Evolutionary conservation across 2,329 filamentous ascomycete genomes (phyloP).

Genomic region (Phialophora expanda): DNA sequence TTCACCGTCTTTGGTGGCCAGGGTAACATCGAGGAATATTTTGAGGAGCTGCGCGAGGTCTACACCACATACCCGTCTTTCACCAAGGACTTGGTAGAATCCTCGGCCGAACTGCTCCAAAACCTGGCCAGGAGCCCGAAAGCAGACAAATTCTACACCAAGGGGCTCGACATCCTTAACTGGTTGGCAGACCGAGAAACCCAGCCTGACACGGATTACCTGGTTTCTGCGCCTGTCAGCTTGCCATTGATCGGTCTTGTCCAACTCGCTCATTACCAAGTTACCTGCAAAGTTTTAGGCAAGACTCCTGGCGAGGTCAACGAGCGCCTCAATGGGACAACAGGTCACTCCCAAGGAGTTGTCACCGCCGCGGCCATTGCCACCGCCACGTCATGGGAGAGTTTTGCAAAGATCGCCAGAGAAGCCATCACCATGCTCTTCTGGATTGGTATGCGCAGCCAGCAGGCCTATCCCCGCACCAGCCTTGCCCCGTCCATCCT

Average conservation of each 20-base stretch:
- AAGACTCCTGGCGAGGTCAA: slow-evolving; percentile 87
- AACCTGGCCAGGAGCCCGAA: slow-evolving; percentile 79
- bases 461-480: slow-evolving; percentile 94
- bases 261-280: slow-evolving; percentile 92
- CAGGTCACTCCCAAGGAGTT: slow-evolving; percentile 95
- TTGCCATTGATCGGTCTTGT: slow-evolving; percentile 95
- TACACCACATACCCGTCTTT: slow-evolving; percentile 91
- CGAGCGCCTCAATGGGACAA: slow-evolving; percentile 82
- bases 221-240: slow-evolving; percentile 93
- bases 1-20: slow-evolving; percentile 97
- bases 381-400: slow-evolving; percentile 90
- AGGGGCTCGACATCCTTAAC: slow-evolving; percentile 91
- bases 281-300: slow-evolving; percentile 89
- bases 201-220: slow-evolving; percentile 91
- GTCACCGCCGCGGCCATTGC: slow-evolving; percentile 92
- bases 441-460: slow-evolving; percentile 96
- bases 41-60: slow-evolving; percentile 91
- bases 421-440: slow-evolving; percentile 91
- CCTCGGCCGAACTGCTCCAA: slow-evolving; percentile 85
- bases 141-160: slow-evolving; percentile 93
- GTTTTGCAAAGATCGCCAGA: slow-evolving; percentile 78
- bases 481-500: slow-evolving; percentile 89
- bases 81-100: slow-evolving; percentile 80
- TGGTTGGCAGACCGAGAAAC: slow-evolving; percentile 90
- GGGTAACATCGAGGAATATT: slow-evolving; percentile 99